Evolutionary conservation across 1,139 yeast genomes (phyloP).

Genomic region (Blastobotrys arbuscula): DNA sequence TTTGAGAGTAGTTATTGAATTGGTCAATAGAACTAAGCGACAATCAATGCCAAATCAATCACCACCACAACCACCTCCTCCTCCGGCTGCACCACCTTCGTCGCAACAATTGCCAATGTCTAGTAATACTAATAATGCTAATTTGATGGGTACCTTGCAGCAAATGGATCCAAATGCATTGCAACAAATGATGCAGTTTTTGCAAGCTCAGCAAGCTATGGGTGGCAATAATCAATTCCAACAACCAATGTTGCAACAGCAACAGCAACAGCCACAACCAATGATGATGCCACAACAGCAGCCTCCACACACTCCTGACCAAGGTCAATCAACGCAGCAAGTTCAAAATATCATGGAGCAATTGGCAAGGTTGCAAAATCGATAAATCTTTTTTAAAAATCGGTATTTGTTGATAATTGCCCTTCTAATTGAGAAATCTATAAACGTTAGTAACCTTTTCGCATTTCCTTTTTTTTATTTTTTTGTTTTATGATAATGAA

Average conservation of each 20-base stretch:
- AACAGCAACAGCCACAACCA: conserved; percentile 16
- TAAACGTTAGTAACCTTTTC: not conserved
- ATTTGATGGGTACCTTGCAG: conserved; percentile 27
- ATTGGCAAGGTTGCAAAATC: conserved; percentile 26
- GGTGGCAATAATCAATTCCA: conserved; percentile 1
- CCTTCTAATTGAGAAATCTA: conserved; percentile 12
- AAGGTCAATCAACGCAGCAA: conserved; percentile 21
- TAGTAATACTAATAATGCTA: conserved; percentile 3
- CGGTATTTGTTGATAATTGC: not conserved
- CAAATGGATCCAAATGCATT: conserved; percentile 31
- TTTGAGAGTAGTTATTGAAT: conserved; percentile 57
- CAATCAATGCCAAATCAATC: conserved; percentile 3
- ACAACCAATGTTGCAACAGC: conserved; percentile 20
- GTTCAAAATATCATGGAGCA: conserved; percentile 30
- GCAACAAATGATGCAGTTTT: conserved; percentile 30
- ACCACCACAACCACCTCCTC: conserved; percentile 3
- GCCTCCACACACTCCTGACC: not conserved
- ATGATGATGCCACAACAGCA: conserved; percentile 4
- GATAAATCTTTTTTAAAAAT: not conserved
- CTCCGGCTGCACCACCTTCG: not conserved
- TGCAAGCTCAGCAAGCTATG: conserved; percentile 22
- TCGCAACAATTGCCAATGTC: not conserved
- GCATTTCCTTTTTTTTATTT: not conserved
- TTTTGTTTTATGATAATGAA: not conserved
- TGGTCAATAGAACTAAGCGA: conserved; percentile 31